Percentiles rank a stretch among this genome's conserved stretches.
Conservation (phyloP, 441 rosid genomes). For the Codiaeum variegatum region DNA sequence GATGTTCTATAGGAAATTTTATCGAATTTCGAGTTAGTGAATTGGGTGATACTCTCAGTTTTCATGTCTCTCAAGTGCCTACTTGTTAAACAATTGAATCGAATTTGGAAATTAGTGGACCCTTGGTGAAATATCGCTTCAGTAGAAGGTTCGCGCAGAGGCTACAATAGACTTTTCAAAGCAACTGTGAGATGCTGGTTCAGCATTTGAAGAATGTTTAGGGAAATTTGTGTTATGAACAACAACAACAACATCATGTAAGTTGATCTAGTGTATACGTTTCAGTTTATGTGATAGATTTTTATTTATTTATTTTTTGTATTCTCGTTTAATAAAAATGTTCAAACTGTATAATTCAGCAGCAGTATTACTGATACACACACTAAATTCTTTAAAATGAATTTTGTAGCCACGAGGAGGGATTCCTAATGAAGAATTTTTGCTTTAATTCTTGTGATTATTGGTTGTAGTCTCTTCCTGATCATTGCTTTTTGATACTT, state of each 20-base stretch:
- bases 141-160: neutral
- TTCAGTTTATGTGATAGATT: neutral
- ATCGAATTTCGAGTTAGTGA: conserved; percentile 5
- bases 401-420: neutral
- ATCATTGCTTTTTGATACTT: neutral
- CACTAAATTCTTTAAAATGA: neutral
- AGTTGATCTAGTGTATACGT: neutral
- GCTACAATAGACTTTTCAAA: conserved; percentile 13
- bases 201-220: neutral
- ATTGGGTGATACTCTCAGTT: neutral
- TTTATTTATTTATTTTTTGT: neutral
- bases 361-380: neutral
- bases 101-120: neutral
- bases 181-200: neutral
- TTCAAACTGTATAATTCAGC: neutral
- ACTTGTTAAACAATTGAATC: neutral
- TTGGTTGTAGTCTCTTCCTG: neutral
- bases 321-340: neutral
- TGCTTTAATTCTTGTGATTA: neutral
- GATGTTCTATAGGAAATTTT: conserved; percentile 15
- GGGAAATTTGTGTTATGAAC: neutral
- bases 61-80: conserved; percentile 8
- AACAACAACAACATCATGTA: conserved; percentile 4
- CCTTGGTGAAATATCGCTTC: neutral
- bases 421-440: neutral